Conservation (phyloP, 1,284 basidiomycete genomes). For the Cutaneotrichosporon sp. region DNA sequence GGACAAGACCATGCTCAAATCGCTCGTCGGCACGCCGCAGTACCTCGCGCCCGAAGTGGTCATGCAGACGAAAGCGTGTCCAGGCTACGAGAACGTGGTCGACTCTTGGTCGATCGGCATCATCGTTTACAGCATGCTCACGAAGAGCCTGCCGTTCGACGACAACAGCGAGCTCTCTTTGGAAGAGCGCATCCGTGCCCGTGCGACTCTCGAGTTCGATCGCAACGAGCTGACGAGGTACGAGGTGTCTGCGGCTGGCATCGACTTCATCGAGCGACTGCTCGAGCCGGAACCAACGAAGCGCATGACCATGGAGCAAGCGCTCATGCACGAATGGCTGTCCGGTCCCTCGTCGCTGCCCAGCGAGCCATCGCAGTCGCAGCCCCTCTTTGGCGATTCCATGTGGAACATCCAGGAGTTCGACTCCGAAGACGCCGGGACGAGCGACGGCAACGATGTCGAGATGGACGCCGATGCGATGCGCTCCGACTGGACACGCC, state of each 20-base stretch:
- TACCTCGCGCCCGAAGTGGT: slow-evolving; percentile 63
- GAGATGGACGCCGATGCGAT: slow-evolving; percentile 10
- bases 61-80: slow-evolving; percentile 61
- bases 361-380: slow-evolving; percentile 31
- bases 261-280: slow-evolving; percentile 59
- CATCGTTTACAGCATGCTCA: slow-evolving; percentile 71
- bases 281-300: slow-evolving; percentile 59
- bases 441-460: slow-evolving; percentile 20
- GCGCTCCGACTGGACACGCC: slow-evolving; percentile 30
- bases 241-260: slow-evolving; percentile 43
- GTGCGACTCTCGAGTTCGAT: slow-evolving; percentile 65
- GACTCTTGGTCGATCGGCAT: slow-evolving; percentile 94
- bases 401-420: slow-evolving; percentile 45
- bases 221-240: slow-evolving; percentile 59
- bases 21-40: slow-evolving; percentile 55
- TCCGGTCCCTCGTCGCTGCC: slow-evolving; percentile 34
- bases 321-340: slow-evolving; percentile 70
- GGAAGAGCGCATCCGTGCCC: slow-evolving; percentile 57
- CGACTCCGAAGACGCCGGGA: slow-evolving; percentile 25
- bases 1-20: slow-evolving; percentile 47
- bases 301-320: slow-evolving; percentile 64
- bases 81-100: slow-evolving; percentile 77
- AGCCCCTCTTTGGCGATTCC: slow-evolving; percentile 42
- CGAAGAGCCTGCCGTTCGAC: slow-evolving; percentile 53
- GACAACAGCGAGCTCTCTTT: slow-evolving; percentile 46